phyloP scores from a whole-genome alignment of 116 monocot species.

The Phalaenopsis hybrid region DNA sequence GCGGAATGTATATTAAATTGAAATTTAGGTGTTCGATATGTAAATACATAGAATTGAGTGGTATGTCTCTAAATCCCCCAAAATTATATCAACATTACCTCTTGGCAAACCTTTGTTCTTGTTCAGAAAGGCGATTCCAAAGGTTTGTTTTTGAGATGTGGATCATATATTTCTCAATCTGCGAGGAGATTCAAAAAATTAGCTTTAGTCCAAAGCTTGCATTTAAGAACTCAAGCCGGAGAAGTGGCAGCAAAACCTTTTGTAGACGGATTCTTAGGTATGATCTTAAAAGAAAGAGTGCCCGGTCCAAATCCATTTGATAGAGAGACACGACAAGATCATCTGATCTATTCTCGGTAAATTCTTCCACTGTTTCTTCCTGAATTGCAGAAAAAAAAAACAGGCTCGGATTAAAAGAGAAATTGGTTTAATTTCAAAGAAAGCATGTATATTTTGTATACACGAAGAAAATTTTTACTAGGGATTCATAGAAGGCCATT shows the following conservation, averaged over 20 bases:
- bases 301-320: conserved; percentile 86
- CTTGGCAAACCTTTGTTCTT: conserved; percentile 70
- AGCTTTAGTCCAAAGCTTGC: background rate
- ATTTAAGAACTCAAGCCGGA: background rate
- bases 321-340: conserved; percentile 81
- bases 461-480: background rate
- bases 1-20: no score
- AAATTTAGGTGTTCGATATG: no score
- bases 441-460: background rate
- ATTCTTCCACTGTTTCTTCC: conserved; percentile 88
- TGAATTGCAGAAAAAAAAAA: conserved; percentile 13
- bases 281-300: conserved; percentile 72
- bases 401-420: background rate
- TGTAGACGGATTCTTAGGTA: conserved; percentile 87
- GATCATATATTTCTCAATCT: conserved; percentile 80
- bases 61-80: no score
- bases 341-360: conserved; percentile 36
- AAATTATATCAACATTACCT: conserved; percentile 25
- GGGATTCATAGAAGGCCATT: background rate
- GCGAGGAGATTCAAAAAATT: conserved; percentile 3
- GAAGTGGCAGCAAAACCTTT: conserved; percentile 44
- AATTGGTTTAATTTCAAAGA: background rate
- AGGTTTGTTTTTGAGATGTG: conserved; percentile 67
- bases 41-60: no score
- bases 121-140: conserved; percentile 70